Base-by-base conservation (phyloP, 306 rosid species). In the Prosopis cineraria region DNA sequence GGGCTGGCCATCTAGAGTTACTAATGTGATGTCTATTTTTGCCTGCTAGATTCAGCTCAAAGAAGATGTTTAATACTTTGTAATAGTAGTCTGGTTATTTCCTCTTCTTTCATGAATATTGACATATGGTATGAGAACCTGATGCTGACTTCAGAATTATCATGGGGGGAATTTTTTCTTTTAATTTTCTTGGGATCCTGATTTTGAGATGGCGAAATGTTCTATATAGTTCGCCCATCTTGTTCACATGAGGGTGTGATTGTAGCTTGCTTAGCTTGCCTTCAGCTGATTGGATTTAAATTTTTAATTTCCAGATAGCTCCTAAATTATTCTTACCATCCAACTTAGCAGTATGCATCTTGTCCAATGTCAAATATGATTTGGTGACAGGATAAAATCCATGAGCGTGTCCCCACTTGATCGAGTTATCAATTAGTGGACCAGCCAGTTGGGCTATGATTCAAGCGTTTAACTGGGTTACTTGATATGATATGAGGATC, bases 271-370 rank as follows among this genome's bases (percentile, higher is more conserved):
- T 53, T 50, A 39, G 29, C 69, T 25, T 48, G 20, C 68, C 50
- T 67, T 82, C 43, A 55, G 58, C 59, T 45, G 80, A 52, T 43
- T 74, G 72, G 65, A 79, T 24, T 72, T 19, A 19, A 48, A 48
- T 48, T 48, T 74, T 59, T 72, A 71, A 68, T 74, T 69, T 64
- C 65, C 25, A 34, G 64, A 36, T 68, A 53, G 30, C 66, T 24
- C 77, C 55, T 50, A 27, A 60, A 75, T 50, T 66, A 27, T 37
- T 53, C 66, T 62, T 70, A 33, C 66, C 58, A 39, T 69, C 59
- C 31, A 62, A 62, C 6, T 68, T 29, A 24, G 41, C 69, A 17
- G 37, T 25, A 27, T 59, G 39, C 48, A 34, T 19, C 25, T 20
- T 52, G 37, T 30, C 13, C 7, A 31, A 36, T 64, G 45, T 59